A percentile compares a stretch with the other conserved stretches of the same genome.
Conservation (phyloP, 2,329 filamentous ascomycete species). For the Chrysosporium keratinophilum region DNA sequence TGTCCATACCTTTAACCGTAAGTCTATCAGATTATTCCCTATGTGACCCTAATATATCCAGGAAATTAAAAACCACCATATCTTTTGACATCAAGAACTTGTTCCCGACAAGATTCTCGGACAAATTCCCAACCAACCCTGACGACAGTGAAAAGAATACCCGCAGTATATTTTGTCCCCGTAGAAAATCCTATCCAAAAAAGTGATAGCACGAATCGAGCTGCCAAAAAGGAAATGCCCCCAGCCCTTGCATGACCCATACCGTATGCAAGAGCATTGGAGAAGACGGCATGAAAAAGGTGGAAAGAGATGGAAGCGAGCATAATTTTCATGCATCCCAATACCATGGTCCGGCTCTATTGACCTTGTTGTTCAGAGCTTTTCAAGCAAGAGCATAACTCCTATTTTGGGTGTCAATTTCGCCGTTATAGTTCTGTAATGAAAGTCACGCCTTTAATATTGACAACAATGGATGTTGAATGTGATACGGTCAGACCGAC, state of each 20-base stretch:
- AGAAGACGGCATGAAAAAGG: background rate
- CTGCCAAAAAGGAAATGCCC: background rate
- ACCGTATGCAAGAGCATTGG: no score
- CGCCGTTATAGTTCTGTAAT: background rate
- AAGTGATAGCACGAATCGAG: background rate
- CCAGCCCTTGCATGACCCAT: background rate
- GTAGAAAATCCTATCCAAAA: background rate
- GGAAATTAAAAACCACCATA: background rate
- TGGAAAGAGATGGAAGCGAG: background rate
- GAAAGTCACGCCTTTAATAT: no score
- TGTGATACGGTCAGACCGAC: no score
- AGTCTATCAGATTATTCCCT: conserved; percentile 5
- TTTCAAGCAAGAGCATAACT: background rate
- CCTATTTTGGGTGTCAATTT: background rate
- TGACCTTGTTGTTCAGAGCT: background rate
- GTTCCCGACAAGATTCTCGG: conserved; percentile 4
- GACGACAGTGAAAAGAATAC: background rate
- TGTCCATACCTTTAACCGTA: background rate
- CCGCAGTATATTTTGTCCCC: background rate
- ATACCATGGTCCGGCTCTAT: background rate
- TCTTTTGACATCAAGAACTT: background rate
- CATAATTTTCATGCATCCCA: background rate
- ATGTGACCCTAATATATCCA: conserved; percentile 11
- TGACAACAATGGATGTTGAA: no score
- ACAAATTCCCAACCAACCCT: conserved; percentile 7